A percentile compares a stretch with the other conserved stretches of the same genome.
Evolutionary conservation across 2,329 filamentous ascomycete species (phyloP).

Genomic region (Albophoma yamanashiensis): DNA sequence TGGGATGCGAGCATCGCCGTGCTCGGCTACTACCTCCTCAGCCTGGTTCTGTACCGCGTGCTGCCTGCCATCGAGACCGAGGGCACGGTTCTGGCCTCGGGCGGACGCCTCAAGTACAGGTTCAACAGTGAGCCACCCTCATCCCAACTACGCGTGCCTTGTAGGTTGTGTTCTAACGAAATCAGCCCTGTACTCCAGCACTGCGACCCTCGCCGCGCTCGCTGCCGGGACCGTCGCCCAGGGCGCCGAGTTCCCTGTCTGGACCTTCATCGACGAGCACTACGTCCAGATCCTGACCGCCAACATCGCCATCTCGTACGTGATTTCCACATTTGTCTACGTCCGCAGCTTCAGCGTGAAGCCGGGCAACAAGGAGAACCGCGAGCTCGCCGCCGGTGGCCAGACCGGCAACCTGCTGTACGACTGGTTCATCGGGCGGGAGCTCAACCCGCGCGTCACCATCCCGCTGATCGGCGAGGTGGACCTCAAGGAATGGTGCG

Average conservation of each 20-base stretch:
- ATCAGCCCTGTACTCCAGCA: conserved; percentile 63
- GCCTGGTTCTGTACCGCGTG: conserved; percentile 61
- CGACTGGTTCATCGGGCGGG: conserved; percentile 94
- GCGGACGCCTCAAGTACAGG: conserved; percentile 70
- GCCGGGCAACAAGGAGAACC: conserved; percentile 57
- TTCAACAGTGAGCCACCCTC: conserved; percentile 50
- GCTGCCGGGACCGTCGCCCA: conserved; percentile 65
- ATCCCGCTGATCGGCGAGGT: conserved; percentile 74
- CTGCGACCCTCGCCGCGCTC: conserved; percentile 60
- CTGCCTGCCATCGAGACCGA: conserved; percentile 64
- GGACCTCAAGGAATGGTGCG: conserved; percentile 83
- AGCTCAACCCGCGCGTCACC: conserved; percentile 79
- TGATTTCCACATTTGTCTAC: conserved; percentile 70
- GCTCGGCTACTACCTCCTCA: conserved; percentile 68
- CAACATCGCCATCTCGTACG: conserved; percentile 67
- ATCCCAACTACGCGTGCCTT: not conserved
- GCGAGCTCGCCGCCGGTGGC: conserved; percentile 74
- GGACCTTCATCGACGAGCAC: conserved; percentile 89
- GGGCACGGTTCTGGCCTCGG: conserved; percentile 59
- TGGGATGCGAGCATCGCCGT: conserved; percentile 59
- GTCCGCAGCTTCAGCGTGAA: conserved; percentile 72
- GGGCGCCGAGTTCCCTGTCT: conserved; percentile 75
- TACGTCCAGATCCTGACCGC: conserved; percentile 77
- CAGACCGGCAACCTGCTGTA: conserved; percentile 78
- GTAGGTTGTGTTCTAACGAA: not conserved